These are phyloP conservation scores for Pseudogymnoascus sp. DNA, from an alignment of 2,329 filamentous ascomycete species.

Conservation along the genomic window DNA sequence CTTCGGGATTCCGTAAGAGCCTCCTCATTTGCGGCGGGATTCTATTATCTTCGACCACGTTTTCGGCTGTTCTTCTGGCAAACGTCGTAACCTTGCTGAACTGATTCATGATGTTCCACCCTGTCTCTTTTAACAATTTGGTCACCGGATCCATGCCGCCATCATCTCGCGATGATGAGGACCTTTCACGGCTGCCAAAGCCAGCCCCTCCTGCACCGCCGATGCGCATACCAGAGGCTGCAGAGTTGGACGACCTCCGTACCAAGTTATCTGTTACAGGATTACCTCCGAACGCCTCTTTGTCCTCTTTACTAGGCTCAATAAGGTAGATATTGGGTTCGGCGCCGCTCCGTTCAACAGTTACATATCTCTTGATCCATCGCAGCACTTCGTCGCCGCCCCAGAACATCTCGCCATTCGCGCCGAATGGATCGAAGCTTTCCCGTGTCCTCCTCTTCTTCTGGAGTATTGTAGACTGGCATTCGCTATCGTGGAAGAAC, in stretches of 20 bases:
- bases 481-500: conserved; percentile 97
- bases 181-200: conserved; percentile 24
- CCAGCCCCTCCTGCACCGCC: conserved; percentile 33
- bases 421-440: conserved; percentile 83
- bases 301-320: conserved; percentile 79
- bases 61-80: conserved; percentile 82
- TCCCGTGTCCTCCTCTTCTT: conserved; percentile 79
- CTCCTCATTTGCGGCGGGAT: conserved; percentile 81
- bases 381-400: conserved; percentile 90
- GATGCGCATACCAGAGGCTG: conserved; percentile 25
- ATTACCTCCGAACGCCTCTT: conserved; percentile 57
- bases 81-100: conserved; percentile 97
- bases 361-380: conserved; percentile 80
- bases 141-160: conserved; percentile 85
- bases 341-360: conserved; percentile 72
- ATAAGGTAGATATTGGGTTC: conserved; percentile 89
- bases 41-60: conserved; percentile 83
- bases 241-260: conserved; percentile 30
- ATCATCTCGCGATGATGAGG: conserved; percentile 40
- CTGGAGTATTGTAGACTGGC: conserved; percentile 88
- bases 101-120: conserved; percentile 95
- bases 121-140: conserved; percentile 87
- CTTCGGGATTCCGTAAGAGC: conserved; percentile 82
- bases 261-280: conserved; percentile 36
- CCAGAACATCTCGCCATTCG: conserved; percentile 86